Base-by-base conservation (phyloP, 306 rosid genomes). In the Pyrus communis region DNA sequence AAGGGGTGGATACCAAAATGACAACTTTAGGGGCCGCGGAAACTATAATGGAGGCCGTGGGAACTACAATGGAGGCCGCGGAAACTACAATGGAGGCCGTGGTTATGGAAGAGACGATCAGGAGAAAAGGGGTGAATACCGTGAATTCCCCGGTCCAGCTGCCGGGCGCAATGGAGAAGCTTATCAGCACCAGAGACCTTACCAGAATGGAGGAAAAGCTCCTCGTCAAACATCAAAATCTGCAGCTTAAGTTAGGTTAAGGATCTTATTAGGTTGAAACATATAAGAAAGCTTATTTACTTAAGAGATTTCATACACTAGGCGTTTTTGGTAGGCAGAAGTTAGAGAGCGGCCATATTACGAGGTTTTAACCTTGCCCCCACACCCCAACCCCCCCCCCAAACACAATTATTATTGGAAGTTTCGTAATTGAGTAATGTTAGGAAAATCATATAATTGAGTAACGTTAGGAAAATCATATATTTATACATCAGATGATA, bases 1-100 rank as follows among this genome's bases (percentile, higher is more conserved):
- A 19, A 81, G 91, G 21, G 85, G 90, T 40, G 93, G 93, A 30
- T 86, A 54, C 74, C 83, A 90, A 27, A 89, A 86, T 71, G 97
- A 90, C 42, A 83, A 69, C 64, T 93, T 80, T 58, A 80, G 93
- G 83, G 80, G 83, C 51, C 97, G 92, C 13, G 86, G 69, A 9
- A 82, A 78, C 80, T 88, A 28, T 28, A 61, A 4, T 1, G 31
- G 19, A 15, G 75, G 51, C 33, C 76, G 66, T 0, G 91, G 88
- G 64, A 87, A 90, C 81, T 86, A 58, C 7, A 57, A 18, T 40
- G 82, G 18, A n/a, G 55, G 78, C n/a, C 62, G 86, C 23, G 80
- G 78, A 3, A 80, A 74, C 74, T 80, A 77, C n/a, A 69, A 75
- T 2, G 88, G 96, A 1, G 78, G 85, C 31, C 84, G 87, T 65